Evolutionary conservation across 2,329 filamentous ascomycete genomes (phyloP).

Genomic region (Pseudogymnoascus sp.): DNA sequence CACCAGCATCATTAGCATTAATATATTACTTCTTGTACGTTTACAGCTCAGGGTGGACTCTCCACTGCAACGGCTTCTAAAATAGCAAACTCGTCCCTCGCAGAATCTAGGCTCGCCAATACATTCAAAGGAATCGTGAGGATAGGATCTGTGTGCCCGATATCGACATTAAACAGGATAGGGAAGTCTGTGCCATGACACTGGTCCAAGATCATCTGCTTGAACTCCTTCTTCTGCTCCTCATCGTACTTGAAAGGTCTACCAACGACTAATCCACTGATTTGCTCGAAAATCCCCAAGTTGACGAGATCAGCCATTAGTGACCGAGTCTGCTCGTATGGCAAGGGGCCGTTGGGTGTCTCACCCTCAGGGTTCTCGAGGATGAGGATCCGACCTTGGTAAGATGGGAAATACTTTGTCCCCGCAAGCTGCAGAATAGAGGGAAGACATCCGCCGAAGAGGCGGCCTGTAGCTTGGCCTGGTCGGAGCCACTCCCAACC

Average conservation of each 20-base stretch:
- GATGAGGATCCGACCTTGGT: conserved; percentile 11
- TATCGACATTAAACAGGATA: conserved; percentile 17
- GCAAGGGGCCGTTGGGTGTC: background rate
- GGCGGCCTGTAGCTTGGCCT: background rate
- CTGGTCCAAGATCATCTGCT: conserved; percentile 12
- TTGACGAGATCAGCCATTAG: conserved; percentile 15
- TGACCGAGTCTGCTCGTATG: conserved; percentile 6
- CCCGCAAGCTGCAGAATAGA: background rate
- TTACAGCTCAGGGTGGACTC: background rate
- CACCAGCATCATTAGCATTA: background rate
- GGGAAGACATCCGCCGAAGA: conserved; percentile 10
- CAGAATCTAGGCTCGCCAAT: conserved; percentile 13
- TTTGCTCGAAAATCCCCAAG: conserved; percentile 15
- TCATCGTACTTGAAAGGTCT: conserved; percentile 13
- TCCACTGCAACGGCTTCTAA: background rate
- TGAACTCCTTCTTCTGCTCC: conserved; percentile 9
- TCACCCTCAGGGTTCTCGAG: conserved; percentile 13
- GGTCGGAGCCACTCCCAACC: conserved; percentile 11
- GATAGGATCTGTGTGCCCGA: conserved; percentile 19
- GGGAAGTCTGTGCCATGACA: conserved; percentile 10
- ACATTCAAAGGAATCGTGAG: conserved; percentile 17
- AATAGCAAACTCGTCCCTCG: background rate
- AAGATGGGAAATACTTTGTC: conserved; percentile 13
- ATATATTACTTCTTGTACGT: background rate
- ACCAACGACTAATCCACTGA: conserved; percentile 16